A percentile compares a stretch with the other conserved stretches of the same genome.
These are phyloP conservation scores for Fusarium foetens DNA, from an alignment of 2,329 filamentous ascomycete genomes.

Conservation along the genomic window DNA sequence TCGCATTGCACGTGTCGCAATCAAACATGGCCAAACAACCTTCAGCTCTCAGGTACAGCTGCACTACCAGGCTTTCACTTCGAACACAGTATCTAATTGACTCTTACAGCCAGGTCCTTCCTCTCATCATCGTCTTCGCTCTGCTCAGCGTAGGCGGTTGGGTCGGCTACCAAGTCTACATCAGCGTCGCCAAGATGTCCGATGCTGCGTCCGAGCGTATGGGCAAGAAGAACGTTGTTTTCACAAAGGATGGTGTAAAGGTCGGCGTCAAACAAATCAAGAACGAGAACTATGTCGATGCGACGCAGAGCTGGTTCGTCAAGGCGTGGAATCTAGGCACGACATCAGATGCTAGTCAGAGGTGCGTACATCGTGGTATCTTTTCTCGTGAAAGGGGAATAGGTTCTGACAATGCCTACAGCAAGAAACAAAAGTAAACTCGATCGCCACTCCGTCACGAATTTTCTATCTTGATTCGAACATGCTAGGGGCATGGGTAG, in stretches of 20 bases:
- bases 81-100: background rate
- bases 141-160: slow-evolving; percentile 69
- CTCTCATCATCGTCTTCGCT: slow-evolving; percentile 73
- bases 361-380: slow-evolving; percentile 14
- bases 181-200: slow-evolving; percentile 73
- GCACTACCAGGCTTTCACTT: background rate
- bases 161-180: slow-evolving; percentile 78
- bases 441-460: background rate
- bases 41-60: slow-evolving; percentile 39
- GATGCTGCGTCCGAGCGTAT: slow-evolving; percentile 74
- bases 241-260: slow-evolving; percentile 78
- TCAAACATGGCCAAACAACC: slow-evolving; percentile 38
- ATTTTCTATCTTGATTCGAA: background rate
- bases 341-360: slow-evolving; percentile 30
- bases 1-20: slow-evolving; percentile 5
- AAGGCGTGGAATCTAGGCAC: slow-evolving; percentile 72
- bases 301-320: slow-evolving; percentile 74
- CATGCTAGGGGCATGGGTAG: background rate
- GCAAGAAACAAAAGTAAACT: slow-evolving; percentile 41
- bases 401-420: slow-evolving; percentile 24
- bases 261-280: slow-evolving; percentile 76
- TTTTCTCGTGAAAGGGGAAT: background rate
- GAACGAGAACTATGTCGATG: slow-evolving; percentile 77
- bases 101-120: slow-evolving; percentile 67
- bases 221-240: slow-evolving; percentile 78